Evolutionary conservation across 2,329 filamentous ascomycete genomes (phyloP), one percentile per base, ranked within the genome.

Genomic region (Fusarium chlamydosporum): DNA sequence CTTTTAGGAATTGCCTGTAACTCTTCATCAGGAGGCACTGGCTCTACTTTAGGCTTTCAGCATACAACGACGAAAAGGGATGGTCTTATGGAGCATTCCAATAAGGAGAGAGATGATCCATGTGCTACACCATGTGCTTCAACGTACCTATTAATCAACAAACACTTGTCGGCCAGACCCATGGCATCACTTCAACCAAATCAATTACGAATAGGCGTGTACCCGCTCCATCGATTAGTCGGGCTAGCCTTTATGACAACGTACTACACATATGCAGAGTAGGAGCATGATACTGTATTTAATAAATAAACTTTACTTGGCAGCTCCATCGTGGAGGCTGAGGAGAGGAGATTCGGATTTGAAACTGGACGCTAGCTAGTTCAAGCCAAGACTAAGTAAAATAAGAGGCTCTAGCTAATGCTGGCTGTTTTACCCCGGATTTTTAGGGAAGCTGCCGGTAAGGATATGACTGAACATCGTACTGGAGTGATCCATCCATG

Each of bases 401-500:
- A 5, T 23, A 23, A 23, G 23, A 23, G 23, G 23, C 20, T 16
- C 34, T 43, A 53, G n/a, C 29, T 20, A 40, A 45, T 12, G 26
- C 33, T 54, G 38, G 48, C 33, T 46, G n/a, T 53, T 65, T 53
- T 65, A 52, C 64, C 41, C 52, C 46, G 41, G 52, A 13, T 63
- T 46, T 20, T 29, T 34, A 60, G 27, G n/a, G 18, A 31, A 31
- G 34, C n/a, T 33, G 33, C 20, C 34, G 11, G 37, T 18, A n/a
- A 35, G 26, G 20, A 45, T 50, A 57, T 64, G 43, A 46, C 18
- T 52, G 45, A 37, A 16, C 16, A 27, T 34, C 16, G 27, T 6
- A 7, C 27, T 33, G 11, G 6, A 11, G 6, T 37, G 27, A 43
- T 11, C 34, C 23, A 16, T 18, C 15, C 33, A 50, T 37, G 47